These are phyloP conservation scores for Oemleria cerasiformis DNA, from an alignment of 306 rosid species.

Conservation along the genomic window DNA sequence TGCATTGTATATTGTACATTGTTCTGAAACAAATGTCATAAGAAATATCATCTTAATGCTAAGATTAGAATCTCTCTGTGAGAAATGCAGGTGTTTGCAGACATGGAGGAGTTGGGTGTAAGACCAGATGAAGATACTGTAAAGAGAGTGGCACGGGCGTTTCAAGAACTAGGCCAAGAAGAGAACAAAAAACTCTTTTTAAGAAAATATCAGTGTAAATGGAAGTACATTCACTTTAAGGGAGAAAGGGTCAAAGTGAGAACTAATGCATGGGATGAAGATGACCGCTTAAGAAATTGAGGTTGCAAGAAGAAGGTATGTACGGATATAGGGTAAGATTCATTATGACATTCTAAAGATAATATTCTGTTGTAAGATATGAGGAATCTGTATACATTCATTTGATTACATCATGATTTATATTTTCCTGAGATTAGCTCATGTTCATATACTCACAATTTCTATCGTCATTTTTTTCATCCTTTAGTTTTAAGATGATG, in stretches of 20 bases:
- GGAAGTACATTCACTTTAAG: constrained; percentile 83
- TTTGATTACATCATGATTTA: neutral
- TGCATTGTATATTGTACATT: neutral
- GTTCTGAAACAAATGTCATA: neutral
- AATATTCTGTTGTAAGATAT: neutral
- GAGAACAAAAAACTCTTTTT: constrained; percentile 55
- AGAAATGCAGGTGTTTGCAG: constrained; percentile 70
- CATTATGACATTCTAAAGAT: neutral
- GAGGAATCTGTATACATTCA: neutral
- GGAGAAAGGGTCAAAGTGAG: constrained; percentile 77
- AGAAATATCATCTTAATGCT: neutral
- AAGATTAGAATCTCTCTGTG: constrained; percentile 7
- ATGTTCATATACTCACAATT: neutral
- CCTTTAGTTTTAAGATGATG: neutral
- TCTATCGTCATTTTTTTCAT: neutral
- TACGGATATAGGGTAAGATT: neutral
- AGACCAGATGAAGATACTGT: constrained; percentile 90
- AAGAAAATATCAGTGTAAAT: constrained; percentile 61
- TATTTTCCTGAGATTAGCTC: neutral
- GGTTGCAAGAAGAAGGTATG: constrained; percentile 9
- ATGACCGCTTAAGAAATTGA: constrained; percentile 30
- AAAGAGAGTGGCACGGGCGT: constrained; percentile 59
- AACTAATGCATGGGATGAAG: constrained; percentile 42
- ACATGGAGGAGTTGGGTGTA: constrained; percentile 80
- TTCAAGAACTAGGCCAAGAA: constrained; percentile 58